A percentile compares a stretch with the other conserved stretches of the same genome.
Conservation (phyloP, 208 protist species). For the Eutreptiella sp. region DNA sequence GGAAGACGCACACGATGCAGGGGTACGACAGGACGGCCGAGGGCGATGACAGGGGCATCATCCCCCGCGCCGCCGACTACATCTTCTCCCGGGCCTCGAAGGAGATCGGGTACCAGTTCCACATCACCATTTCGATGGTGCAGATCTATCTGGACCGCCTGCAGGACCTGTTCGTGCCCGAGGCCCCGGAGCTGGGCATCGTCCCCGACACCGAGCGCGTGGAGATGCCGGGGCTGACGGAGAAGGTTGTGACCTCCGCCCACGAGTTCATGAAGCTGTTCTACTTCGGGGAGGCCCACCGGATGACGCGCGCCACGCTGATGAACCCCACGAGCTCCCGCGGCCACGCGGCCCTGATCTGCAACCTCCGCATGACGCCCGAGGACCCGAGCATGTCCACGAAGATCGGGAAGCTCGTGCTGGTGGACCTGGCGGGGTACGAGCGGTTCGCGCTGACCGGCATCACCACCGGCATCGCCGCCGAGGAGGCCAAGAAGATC, state of each 20-base stretch:
- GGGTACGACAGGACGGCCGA: constrained; percentile 8
- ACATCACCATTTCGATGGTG: constrained; percentile 12
- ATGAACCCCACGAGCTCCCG: constrained; percentile 31
- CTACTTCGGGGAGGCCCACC: constrained; percentile 6
- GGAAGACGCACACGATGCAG: constrained; percentile 30
- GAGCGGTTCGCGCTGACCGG: constrained; percentile 39
- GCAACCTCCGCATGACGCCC: constrained; percentile 2
- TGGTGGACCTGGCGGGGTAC: constrained; percentile 49
- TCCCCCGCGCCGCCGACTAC: constrained; percentile 22
- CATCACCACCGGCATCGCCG: not conserved
- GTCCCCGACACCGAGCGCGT: constrained; percentile 5
- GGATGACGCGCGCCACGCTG: constrained; percentile 26
- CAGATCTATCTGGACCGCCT: constrained; percentile 35
- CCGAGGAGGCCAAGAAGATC: constrained; percentile 41
- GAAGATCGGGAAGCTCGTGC: constrained; percentile 32
- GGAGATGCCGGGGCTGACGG: not conserved
- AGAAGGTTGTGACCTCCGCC: not conserved
- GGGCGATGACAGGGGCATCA: no score
- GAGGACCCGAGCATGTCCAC: constrained; percentile 17
- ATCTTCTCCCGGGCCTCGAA: constrained; percentile 17
- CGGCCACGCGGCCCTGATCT: constrained; percentile 9
- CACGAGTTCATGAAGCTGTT: constrained; percentile 23
- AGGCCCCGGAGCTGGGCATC: constrained; percentile 12
- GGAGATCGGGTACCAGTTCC: constrained; percentile 25
- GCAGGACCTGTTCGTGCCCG: constrained; percentile 24